Evolutionary conservation across 2,329 filamentous ascomycete species (phyloP).

Genomic region (Cadophora sp.): DNA sequence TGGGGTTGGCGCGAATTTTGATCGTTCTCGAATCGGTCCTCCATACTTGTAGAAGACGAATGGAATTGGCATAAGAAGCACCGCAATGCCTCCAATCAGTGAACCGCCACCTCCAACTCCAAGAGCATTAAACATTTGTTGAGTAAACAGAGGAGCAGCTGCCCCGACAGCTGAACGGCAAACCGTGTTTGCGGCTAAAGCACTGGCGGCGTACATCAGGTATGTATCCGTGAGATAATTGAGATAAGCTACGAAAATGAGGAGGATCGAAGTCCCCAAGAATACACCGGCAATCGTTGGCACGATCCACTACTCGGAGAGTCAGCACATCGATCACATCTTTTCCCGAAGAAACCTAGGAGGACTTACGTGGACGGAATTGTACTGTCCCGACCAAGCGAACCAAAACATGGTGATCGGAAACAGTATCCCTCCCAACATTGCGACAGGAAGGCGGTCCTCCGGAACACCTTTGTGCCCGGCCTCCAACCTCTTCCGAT

Average conservation of each 20-base stretch:
- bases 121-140: constrained; percentile 51
- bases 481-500: constrained; percentile 44
- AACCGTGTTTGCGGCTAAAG: constrained; percentile 68
- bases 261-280: constrained; percentile 48
- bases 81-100: constrained; percentile 55
- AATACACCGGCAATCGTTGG: constrained; percentile 53
- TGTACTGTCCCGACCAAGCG: constrained; percentile 55
- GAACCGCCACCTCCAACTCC: constrained; percentile 59
- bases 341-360: background rate
- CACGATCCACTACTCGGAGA: constrained; percentile 49
- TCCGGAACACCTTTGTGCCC: constrained; percentile 48
- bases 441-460: constrained; percentile 59
- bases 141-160: constrained; percentile 65
- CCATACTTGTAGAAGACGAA: constrained; percentile 44
- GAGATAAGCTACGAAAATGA: constrained; percentile 61
- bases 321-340: background rate
- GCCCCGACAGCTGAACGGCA: constrained; percentile 69
- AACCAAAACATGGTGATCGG: constrained; percentile 53
- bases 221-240: constrained; percentile 58
- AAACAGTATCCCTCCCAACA: constrained; percentile 58
- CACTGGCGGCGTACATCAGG: constrained; percentile 49
- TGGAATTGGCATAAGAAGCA: constrained; percentile 45
- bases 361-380: constrained; percentile 45
- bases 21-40: constrained; percentile 40
- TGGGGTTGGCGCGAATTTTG: constrained; percentile 39